Evolutionary conservation across 192 early-diverging fungal genomes (phyloP), one percentile per base, ranked within the genome.

Genomic region (Coemansia sp.): DNA sequence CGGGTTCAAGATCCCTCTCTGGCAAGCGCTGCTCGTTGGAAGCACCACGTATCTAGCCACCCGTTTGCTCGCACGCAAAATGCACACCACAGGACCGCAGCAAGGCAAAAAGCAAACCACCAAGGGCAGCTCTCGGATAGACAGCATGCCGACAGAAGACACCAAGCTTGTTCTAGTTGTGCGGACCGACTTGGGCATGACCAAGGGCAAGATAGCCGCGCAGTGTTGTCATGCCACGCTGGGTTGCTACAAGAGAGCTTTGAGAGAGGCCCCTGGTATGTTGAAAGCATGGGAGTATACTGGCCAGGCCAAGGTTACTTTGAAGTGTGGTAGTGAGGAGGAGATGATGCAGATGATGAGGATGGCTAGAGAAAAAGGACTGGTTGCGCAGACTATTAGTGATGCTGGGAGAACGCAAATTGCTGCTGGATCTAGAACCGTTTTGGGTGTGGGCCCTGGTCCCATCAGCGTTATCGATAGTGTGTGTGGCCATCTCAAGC

Each of bases 151-250:
- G 42, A 31, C 51, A 18, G 73, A 75, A 33, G 73, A 76, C 25
- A 62, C 75, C 14, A 77, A 84, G 42, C 68, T 86, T 88, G 90
- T 93, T 17, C 86, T 96, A 11, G 76, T 95, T 4, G 84, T 98
- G 7, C 88, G 95, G 25, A 92, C 87, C 1, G 96, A 98, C 72
- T 78, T 98, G 29, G 90, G 87, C 33, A 98, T 98, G 96, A 86
- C 84, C 20, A 96, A 96, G 71, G 96, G 96, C 31, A 98, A 98
- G 69, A 87, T 92, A 18, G 94, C 94, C 0, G 94, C 96, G 12
- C 95, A 97, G 83, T 98, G 94, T 73, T 90, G 90, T 49, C 96
- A 98, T 73, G 94, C 96, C 8, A 89, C 94, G 0, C 78, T 98
- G 32, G 94, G 90, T 7, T 89, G 88, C 73, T 93, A 91, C 76